Conservation (phyloP, 345 rosid species). For the Laguncularia racemosa region DNA sequence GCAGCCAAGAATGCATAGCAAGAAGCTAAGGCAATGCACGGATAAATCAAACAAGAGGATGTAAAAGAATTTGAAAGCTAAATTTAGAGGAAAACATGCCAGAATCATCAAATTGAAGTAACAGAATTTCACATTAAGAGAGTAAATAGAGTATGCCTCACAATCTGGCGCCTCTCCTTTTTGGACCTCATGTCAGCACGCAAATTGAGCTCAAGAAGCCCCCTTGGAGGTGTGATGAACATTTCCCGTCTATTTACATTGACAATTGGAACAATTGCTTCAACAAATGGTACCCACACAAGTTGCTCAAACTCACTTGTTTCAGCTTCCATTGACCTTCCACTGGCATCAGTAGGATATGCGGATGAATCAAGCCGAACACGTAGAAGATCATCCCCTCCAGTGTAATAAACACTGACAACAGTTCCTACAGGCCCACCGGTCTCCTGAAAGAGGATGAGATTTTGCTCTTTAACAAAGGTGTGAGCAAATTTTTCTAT, state of each 20-base stretch:
- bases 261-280: constrained; percentile 82
- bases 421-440: constrained; percentile 76
- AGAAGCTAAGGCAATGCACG: not conserved
- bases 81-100: not conserved
- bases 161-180: constrained; percentile 94
- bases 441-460: constrained; percentile 44
- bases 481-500: no score
- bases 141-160: constrained; percentile 59
- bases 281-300: constrained; percentile 85
- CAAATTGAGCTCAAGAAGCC: constrained; percentile 74
- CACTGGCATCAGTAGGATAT: constrained; percentile 23
- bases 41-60: not conserved
- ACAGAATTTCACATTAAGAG: constrained; percentile 5
- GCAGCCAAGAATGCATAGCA: not conserved
- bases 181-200: constrained; percentile 65
- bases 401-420: constrained; percentile 62
- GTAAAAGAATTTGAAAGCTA: not conserved
- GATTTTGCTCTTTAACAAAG: no score
- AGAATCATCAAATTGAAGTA: not conserved
- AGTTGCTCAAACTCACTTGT: constrained; percentile 34
- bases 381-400: constrained; percentile 74
- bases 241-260: constrained; percentile 61
- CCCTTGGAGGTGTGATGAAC: constrained; percentile 79
- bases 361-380: constrained; percentile 49
- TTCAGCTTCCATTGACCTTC: constrained; percentile 26